Percentiles rank a stretch among this genome's conserved stretches.
These are phyloP conservation scores for Obelidium mucronatum DNA, from an alignment of 192 early-diverging fungal genomes.

Conservation along the genomic window DNA sequence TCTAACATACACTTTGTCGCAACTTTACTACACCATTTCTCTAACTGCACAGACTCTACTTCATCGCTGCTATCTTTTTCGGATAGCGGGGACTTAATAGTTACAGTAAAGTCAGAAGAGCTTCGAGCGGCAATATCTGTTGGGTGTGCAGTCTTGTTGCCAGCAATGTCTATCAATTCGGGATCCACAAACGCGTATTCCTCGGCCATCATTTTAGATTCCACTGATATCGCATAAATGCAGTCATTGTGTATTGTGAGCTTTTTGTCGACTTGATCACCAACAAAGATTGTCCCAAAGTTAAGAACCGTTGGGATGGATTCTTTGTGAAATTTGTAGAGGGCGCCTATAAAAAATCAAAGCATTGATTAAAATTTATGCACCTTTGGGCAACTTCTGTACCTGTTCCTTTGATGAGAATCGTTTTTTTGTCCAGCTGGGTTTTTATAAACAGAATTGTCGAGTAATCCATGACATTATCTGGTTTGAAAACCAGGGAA, in stretches of 20 bases:
- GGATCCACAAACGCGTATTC: constrained; percentile 15
- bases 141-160: not conserved
- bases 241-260: constrained; percentile 38
- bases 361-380: not conserved
- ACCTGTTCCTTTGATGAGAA: constrained; percentile 43
- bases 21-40: constrained; percentile 24
- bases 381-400: not conserved
- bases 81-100: constrained; percentile 30
- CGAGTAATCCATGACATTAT: constrained; percentile 28
- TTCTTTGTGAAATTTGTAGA: constrained; percentile 43
- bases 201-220: constrained; percentile 17
- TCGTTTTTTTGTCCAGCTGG: constrained; percentile 42
- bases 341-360: constrained; percentile 49
- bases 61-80: constrained; percentile 7
- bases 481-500: constrained; percentile 42
- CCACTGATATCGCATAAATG: constrained; percentile 27
- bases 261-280: constrained; percentile 14
- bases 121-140: constrained; percentile 8
- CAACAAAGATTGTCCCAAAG: constrained; percentile 45
- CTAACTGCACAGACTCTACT: constrained; percentile 30
- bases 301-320: constrained; percentile 44
- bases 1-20: constrained; percentile 30
- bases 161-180: constrained; percentile 17
- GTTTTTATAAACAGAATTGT: constrained; percentile 44
- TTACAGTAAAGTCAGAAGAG: constrained; percentile 13